Base-by-base conservation (phyloP, 2,329 filamentous ascomycete genomes). In the Botryotinia globosa region DNA sequence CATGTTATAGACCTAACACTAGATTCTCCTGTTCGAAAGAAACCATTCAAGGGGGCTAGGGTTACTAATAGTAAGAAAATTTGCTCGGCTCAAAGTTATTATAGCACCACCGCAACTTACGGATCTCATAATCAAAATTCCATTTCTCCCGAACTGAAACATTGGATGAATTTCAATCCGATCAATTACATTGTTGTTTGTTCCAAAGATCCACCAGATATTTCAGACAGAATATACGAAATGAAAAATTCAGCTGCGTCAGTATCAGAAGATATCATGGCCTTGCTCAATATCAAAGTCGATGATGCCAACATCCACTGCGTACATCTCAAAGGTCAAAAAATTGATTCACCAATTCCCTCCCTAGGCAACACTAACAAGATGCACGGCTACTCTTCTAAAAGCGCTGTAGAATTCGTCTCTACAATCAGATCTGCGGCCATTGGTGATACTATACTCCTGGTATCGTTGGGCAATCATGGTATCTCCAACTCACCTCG, bases 221-320 rank as follows among this genome's bases (percentile, higher is more conserved):
- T 1, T 16, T 12, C 20, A 16, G 20, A 25, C 22, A 39, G 14
- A 25, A 61, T 37, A 25, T 25, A 61, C 2, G 34, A 34, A 10
- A n/a, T n/a, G 20, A 37, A 3, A 0, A 14, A 14, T 0, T 8
- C 20, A 14, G 12, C 9, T 16, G 1, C 16, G 6, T 37, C 9
- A n/a, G 8, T 14, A 61, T 61, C 58, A n/a, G 10, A 61, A 2
- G 58, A 39, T 16, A 61, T 61, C 3, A 16, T 14, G 10, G 20
- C 6, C 5, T 39, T 39, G 14, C 7, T 39, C 12, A 32, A 16
- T 6, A 37, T 39, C 58, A 61, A 37, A 8, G 6, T 39, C 37
- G 4, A 61, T 25, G 0, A 61, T 25, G 25, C 3, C 9, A 61
- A 61, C 25, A 25, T 61, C 12, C 34, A 25, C 6, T 61, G 20